Conservation (phyloP, 257 asterid genomes). For the Nicotiana tabacum region DNA sequence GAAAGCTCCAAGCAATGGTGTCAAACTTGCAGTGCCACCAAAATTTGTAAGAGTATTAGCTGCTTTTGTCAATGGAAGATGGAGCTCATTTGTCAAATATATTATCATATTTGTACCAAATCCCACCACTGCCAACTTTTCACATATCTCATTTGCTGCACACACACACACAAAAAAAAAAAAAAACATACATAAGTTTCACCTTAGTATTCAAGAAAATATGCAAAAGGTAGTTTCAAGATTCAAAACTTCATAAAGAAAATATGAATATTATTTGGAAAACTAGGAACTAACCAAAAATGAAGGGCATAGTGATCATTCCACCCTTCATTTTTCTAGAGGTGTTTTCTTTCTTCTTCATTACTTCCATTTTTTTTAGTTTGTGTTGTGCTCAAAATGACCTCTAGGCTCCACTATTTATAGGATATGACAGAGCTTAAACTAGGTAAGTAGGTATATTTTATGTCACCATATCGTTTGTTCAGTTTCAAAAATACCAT, state of each 20-base stretch:
- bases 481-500: neutral
- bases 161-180: too few species aligned
- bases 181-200: neutral
- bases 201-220: neutral
- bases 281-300: slow-evolving; percentile 49
- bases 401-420: slow-evolving; percentile 26
- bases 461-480: neutral
- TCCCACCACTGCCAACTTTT: slow-evolving; percentile 88
- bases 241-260: neutral
- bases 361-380: slow-evolving; percentile 27
- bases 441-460: neutral
- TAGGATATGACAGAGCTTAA: slow-evolving; percentile 23
- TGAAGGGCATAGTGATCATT: slow-evolving; percentile 82
- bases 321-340: slow-evolving; percentile 57
- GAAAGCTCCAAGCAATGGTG: slow-evolving; percentile 78
- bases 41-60: slow-evolving; percentile 85
- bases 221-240: neutral
- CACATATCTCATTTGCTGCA: slow-evolving; percentile 83
- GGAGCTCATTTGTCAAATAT: slow-evolving; percentile 62
- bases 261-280: neutral
- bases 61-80: slow-evolving; percentile 72
- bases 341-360: slow-evolving; percentile 19
- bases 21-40: slow-evolving; percentile 75
- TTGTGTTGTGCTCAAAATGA: slow-evolving; percentile 11
- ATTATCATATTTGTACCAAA: slow-evolving; percentile 69